A percentile compares a stretch with the other conserved stretches of the same genome.
Evolutionary conservation across 306 rosid genomes (phyloP).

Genomic region (Crataegus laevigata): DNA sequence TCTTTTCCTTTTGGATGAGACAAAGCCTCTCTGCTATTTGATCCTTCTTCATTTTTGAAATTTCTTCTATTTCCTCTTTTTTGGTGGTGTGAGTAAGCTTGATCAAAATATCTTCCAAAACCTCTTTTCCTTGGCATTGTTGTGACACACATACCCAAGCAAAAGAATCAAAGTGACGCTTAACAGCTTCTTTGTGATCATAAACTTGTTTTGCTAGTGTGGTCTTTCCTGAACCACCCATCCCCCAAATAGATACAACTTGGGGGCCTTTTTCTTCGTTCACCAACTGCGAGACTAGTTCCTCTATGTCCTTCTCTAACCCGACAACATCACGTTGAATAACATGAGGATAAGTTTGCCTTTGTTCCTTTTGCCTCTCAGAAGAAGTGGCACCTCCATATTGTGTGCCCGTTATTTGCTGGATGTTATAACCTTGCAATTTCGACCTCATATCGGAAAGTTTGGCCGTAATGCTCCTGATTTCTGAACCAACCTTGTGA

Average conservation of each 20-base stretch:
- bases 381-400: neutral
- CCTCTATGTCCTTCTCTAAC: neutral
- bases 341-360: conserved; percentile 11
- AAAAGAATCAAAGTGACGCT: neutral
- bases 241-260: conserved; percentile 6
- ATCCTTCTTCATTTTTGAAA: no score
- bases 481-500: conserved; percentile 18
- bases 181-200: neutral
- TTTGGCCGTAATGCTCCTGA: conserved; percentile 15
- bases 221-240: conserved; percentile 8
- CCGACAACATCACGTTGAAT: neutral
- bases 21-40: no score
- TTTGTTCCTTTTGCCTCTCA: neutral
- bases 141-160: conserved; percentile 14
- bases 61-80: neutral
- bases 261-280: neutral
- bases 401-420: neutral
- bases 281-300: neutral
- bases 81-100: conserved; percentile 6
- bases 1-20: no score
- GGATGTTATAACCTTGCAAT: conserved; percentile 23
- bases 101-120: neutral
- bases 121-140: neutral
- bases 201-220: conserved; percentile 14
- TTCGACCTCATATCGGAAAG: conserved; percentile 27